phyloP scores from a whole-genome alignment of 345 rosid genomes.

The Sonneratia alba region DNA sequence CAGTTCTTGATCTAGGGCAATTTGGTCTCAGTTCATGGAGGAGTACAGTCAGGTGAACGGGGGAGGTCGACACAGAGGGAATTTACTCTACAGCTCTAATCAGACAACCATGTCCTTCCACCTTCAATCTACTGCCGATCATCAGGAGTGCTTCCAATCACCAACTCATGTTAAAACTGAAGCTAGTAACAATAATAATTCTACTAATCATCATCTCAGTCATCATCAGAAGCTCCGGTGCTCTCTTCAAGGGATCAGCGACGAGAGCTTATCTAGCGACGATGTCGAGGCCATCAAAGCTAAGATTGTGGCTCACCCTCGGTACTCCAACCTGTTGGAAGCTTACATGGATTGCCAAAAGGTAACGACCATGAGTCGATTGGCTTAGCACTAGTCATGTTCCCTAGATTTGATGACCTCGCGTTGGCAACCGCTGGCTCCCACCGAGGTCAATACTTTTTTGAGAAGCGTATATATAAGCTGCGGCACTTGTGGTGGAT shows the following conservation, averaged over 20 bases:
- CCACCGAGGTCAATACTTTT: too few species aligned
- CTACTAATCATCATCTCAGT: constrained; percentile 32
- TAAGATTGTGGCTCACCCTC: constrained; percentile 89
- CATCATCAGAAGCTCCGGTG: constrained; percentile 40
- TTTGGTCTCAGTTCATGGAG: constrained; percentile 42
- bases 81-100: background rate
- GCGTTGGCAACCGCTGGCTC: too few species aligned
- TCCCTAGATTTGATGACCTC: too few species aligned
- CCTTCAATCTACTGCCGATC: constrained; percentile 1
- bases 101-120: constrained; percentile 1
- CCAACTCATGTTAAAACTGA: constrained; percentile 64
- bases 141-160: constrained; percentile 44
- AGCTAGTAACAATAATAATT: constrained; percentile 14
- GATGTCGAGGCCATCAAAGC: constrained; percentile 80
- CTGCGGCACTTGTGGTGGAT: background rate
- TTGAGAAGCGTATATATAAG: too few species aligned
- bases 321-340: constrained; percentile 72
- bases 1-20: constrained; percentile 1
- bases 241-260: constrained; percentile 43
- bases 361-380: constrained; percentile 23
- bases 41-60: constrained; percentile 57
- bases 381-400: too few species aligned
- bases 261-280: constrained; percentile 19
- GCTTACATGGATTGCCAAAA: constrained; percentile 97
- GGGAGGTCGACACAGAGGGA: constrained; percentile 20